Evolutionary conservation across 768 basidiomycete genomes (phyloP), one percentile per base, ranked within the genome.

Genomic region (Lepiota venenata): DNA sequence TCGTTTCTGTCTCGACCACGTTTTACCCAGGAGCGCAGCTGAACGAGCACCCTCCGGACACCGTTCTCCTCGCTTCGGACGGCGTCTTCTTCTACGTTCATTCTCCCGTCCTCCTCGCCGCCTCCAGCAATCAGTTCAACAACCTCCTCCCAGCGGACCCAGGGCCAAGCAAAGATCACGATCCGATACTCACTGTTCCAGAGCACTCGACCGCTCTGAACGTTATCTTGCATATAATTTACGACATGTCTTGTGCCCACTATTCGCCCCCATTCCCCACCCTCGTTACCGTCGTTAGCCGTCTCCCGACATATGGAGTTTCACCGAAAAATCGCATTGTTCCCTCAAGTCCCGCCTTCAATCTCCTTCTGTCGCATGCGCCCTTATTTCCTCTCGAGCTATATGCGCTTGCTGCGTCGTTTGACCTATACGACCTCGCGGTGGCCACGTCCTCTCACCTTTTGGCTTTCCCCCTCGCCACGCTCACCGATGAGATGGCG

Each of bases 51-150:
- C 74, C 76, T 1, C 82, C 87, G 1, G 86, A 93, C 64, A 60
- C 83, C 41, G 75, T 87, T 60, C 69, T 91, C 47, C 71, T 91
- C 51, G 84, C 88, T 2, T 76, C 82, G 25, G 91, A 93, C 63
- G 78, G 80, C 15, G 88, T 93, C 38, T 90, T 91, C 69, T 93
- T 93, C 76, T 92, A 92, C 63, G 85, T 85, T 5, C 88, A 92
- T 65, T 71, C 75, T 0, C 71, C 81, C 40, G 61, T 81, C 48
- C 71, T 93, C 40, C 74, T 87, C 32, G 63, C 69, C 2, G 76
- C 74, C 10, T 93, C 91, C 11, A 69, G 72, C 29, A 93, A 91
- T 58, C 70, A 67, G 11, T 91, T 92, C 69, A 76, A 78, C 43
- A 71, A 75, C 3, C 75, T 83, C 39, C 69, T 93, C 16, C 78